A percentile compares a stretch with the other conserved stretches of the same genome.
These are phyloP conservation scores for Diaporthe sp. DNA, from an alignment of 2,329 filamentous ascomycete species.

Conservation along the genomic window DNA sequence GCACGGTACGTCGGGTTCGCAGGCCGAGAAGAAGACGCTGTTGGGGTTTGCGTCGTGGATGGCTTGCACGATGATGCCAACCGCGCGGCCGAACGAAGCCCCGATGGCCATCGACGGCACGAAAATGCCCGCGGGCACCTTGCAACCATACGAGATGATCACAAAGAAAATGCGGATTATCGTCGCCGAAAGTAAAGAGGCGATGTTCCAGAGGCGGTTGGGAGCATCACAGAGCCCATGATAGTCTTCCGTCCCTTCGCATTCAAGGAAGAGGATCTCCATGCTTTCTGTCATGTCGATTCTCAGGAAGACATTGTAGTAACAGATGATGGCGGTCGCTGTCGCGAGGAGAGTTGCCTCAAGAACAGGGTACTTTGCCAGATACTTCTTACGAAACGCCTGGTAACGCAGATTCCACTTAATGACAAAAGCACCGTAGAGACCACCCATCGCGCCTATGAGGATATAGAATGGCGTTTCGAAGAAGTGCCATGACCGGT, in stretches of 20 bases:
- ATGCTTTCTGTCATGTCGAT: constrained; percentile 99
- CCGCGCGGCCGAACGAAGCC: constrained; percentile 90
- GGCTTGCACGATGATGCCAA: constrained; percentile 95
- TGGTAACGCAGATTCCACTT: constrained; percentile 96
- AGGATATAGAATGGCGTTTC: constrained; percentile 93
- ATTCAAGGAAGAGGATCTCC: constrained; percentile 97
- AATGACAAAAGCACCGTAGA: constrained; percentile 97
- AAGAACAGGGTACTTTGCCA: constrained; percentile 84
- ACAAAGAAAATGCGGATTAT: constrained; percentile 86
- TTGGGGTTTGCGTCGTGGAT: constrained; percentile 87
- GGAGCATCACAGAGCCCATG: constrained; percentile 87
- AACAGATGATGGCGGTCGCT: constrained; percentile 91
- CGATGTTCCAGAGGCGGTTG: constrained; percentile 82
- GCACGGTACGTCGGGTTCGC: constrained; percentile 91
- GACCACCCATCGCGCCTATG: constrained; percentile 90
- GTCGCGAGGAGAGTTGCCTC: constrained; percentile 89
- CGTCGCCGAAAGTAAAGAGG: constrained; percentile 84
- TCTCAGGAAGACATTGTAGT: constrained; percentile 92
- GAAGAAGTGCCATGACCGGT: constrained; percentile 98
- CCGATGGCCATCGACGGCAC: constrained; percentile 98
- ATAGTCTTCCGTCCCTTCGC: constrained; percentile 89
- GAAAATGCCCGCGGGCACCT: constrained; percentile 97
- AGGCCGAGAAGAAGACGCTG: constrained; percentile 88
- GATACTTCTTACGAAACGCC: constrained; percentile 93
- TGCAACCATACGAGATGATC: constrained; percentile 97